Evolutionary conservation across 805 yeast genomes (phyloP).

Genomic region (Kuraishia molischiana): DNA sequence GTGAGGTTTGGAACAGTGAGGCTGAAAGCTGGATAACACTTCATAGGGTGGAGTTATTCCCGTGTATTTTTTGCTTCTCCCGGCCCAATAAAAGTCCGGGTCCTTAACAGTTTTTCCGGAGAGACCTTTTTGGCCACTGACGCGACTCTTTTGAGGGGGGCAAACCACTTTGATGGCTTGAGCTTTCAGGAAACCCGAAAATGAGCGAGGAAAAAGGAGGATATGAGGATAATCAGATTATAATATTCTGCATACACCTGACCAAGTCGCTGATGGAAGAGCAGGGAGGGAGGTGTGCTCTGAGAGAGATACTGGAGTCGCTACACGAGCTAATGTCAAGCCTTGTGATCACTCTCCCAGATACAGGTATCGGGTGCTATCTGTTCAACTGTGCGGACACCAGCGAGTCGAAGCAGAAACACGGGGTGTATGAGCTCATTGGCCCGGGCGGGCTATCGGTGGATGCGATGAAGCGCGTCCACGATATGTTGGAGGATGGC

Average conservation of each 20-base stretch:
- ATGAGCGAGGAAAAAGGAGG: conserved; percentile 16
- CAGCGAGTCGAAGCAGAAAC: conserved; percentile 9
- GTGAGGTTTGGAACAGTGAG: too few species aligned
- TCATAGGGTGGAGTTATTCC: background rate
- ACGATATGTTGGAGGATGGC: conserved; percentile 38
- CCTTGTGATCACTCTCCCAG: conserved; percentile 53
- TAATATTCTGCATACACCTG: conserved; percentile 45
- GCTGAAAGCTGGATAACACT: background rate
- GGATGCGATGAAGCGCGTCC: conserved; percentile 44
- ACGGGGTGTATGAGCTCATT: conserved; percentile 40
- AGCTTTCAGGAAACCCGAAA: too few species aligned
- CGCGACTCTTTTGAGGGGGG: too few species aligned
- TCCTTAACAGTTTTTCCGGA: too few species aligned
- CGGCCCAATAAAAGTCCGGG: too few species aligned
- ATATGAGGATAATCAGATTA: conserved; percentile 46
- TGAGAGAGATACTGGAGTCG: conserved; percentile 44
- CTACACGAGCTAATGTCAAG: conserved; percentile 55
- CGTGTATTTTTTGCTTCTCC: too few species aligned
- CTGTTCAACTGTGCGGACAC: conserved; percentile 35
- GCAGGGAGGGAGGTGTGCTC: conserved; percentile 27
- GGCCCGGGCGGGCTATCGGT: conserved; percentile 45
- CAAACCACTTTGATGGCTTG: too few species aligned
- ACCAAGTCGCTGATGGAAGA: conserved; percentile 30
- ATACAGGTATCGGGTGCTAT: conserved; percentile 69
- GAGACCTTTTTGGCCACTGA: too few species aligned